Percentiles rank a stretch among this genome's conserved stretches.
phyloP scores from a whole-genome alignment of 305 asterid genomes.

The Lippia alba region DNA sequence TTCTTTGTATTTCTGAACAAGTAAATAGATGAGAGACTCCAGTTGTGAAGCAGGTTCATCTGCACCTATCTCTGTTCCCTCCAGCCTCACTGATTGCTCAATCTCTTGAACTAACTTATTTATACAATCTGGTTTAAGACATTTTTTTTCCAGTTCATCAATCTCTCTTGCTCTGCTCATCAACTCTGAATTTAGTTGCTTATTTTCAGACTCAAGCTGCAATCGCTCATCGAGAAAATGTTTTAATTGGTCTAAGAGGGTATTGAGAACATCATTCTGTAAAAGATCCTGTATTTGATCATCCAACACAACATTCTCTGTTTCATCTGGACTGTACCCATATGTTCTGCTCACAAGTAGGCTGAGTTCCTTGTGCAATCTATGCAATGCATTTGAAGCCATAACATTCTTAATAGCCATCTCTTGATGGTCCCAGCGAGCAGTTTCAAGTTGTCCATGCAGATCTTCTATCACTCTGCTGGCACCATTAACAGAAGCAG shows the following conservation, averaged over 20 bases:
- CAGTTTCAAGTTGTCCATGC: conserved; percentile 63
- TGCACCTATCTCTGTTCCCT: conserved; percentile 42
- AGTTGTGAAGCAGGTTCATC: conserved; percentile 60
- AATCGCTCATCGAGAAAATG: conserved; percentile 54
- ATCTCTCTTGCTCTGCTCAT: conserved; percentile 52
- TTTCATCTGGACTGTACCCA: conserved; percentile 48
- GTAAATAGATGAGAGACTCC: conserved; percentile 63
- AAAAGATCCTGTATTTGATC: conserved; percentile 52
- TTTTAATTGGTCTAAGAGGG: conserved; percentile 61
- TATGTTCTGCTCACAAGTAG: conserved; percentile 49
- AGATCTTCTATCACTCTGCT: conserved; percentile 59
- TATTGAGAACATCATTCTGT: conserved; percentile 51
- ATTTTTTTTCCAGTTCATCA: conserved; percentile 58
- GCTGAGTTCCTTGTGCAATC: conserved; percentile 54
- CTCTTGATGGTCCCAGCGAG: conserved; percentile 51
- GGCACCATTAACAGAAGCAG: conserved; percentile 69
- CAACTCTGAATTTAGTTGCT: conserved; percentile 64
- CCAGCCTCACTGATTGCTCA: conserved; percentile 62
- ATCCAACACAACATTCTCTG: conserved; percentile 41
- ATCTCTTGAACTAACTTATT: conserved; percentile 63
- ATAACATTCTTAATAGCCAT: conserved; percentile 50
- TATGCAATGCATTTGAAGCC: conserved; percentile 50
- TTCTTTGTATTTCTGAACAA: conserved; percentile 68
- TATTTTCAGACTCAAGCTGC: conserved; percentile 61
- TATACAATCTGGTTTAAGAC: conserved; percentile 55